Evolutionary conservation across 2,329 filamentous ascomycete species (phyloP).

Genomic region (Torrubiella hemipterigena): DNA sequence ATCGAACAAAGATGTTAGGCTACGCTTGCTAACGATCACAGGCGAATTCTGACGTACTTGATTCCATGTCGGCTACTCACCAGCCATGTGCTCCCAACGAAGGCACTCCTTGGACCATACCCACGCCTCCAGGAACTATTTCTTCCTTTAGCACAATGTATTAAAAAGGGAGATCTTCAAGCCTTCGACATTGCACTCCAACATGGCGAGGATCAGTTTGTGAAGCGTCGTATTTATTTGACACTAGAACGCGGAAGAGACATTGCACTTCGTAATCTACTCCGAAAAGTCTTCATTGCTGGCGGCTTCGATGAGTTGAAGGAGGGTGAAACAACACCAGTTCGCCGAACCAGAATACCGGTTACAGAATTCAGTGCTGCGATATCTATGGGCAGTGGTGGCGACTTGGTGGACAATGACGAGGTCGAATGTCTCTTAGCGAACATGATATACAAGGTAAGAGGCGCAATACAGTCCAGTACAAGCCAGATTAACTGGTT

Average conservation of each 20-base stretch:
- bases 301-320: constrained; percentile 73
- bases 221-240: constrained; percentile 85
- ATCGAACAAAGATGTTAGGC: background rate
- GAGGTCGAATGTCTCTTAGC: constrained; percentile 93
- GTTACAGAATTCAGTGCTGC: constrained; percentile 78
- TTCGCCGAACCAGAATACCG: constrained; percentile 66
- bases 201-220: constrained; percentile 80
- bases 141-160: constrained; percentile 63
- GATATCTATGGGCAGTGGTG: constrained; percentile 58
- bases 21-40: constrained; percentile 22
- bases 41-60: constrained; percentile 85
- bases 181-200: constrained; percentile 75
- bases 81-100: constrained; percentile 69
- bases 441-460: constrained; percentile 97
- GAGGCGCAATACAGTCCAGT: constrained; percentile 11
- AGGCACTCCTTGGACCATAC: constrained; percentile 58
- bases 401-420: constrained; percentile 63
- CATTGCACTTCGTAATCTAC: constrained; percentile 79
- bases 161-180: constrained; percentile 69
- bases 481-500: no score
- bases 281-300: constrained; percentile 80
- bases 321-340: constrained; percentile 48
- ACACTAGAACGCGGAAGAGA: constrained; percentile 88
- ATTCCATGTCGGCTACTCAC: constrained; percentile 89
- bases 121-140: constrained; percentile 70